Percentiles rank a stretch among this genome's conserved stretches.
phyloP scores from a whole-genome alignment of 805 yeast genomes.

The Myxozyma sirexii region DNA sequence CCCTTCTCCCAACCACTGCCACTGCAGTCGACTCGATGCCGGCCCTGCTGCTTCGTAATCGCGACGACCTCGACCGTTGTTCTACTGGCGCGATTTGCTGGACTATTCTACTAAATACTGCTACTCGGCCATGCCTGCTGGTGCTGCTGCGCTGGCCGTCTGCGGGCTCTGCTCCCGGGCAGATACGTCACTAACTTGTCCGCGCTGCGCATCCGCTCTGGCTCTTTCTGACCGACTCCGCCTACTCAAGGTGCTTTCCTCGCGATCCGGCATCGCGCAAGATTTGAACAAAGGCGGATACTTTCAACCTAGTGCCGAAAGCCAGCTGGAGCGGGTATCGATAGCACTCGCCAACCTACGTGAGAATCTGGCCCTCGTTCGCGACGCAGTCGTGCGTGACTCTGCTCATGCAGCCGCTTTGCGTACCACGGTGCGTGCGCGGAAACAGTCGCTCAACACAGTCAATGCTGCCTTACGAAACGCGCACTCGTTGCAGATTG shows the following conservation, averaged over 20 bases:
- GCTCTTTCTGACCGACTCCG: slow-evolving; percentile 17
- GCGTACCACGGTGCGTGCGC: slow-evolving; percentile 1
- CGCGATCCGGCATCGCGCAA: slow-evolving; percentile 1
- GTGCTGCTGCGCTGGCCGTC: not conserved
- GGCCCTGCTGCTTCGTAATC: too few species aligned
- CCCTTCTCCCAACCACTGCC: too few species aligned
- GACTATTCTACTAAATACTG: too few species aligned
- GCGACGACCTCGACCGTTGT: too few species aligned
- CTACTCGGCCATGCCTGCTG: not conserved
- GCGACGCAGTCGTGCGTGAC: not conserved
- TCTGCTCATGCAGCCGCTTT: not conserved
- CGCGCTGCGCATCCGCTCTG: slow-evolving; percentile 21
- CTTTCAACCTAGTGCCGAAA: not conserved
- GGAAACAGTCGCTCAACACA: slow-evolving; percentile 5
- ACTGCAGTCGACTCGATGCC: too few species aligned
- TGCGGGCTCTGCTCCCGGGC: slow-evolving; percentile 22
- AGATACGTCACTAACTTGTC: slow-evolving; percentile 24
- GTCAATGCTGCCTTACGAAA: slow-evolving; percentile 22
- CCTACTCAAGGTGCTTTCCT: slow-evolving; percentile 10
- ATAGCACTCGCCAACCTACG: slow-evolving; percentile 2
- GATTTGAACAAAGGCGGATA: not conserved
- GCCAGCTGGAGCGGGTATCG: not conserved
- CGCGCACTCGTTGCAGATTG: slow-evolving; percentile 28
- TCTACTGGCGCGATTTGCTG: too few species aligned
- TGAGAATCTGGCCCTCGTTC: not conserved